Percentiles rank a stretch among this genome's conserved stretches.
Evolutionary conservation across 495 filamentous ascomycete genomes (phyloP).

Genomic region (Peziza echinospora): DNA sequence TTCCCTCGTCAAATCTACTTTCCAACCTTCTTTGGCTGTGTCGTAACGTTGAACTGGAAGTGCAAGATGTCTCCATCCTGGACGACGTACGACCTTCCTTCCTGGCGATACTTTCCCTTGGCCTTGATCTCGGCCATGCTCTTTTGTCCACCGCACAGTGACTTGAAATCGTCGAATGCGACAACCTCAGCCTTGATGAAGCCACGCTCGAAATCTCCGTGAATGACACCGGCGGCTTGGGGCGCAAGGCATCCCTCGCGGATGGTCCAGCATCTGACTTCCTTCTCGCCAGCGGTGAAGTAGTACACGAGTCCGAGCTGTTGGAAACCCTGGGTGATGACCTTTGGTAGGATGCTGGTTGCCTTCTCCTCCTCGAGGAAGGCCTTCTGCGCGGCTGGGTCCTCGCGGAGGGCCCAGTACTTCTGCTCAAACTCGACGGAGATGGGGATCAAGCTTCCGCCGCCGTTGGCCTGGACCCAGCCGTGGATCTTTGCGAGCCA

Average conservation of each 20-base stretch:
- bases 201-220: conserved; percentile 18
- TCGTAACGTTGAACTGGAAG: too few species aligned
- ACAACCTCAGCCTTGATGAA: conserved; percentile 21
- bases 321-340: conserved; percentile 19
- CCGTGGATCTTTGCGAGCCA: conserved; percentile 18
- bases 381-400: too few species aligned
- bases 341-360: conserved; percentile 16
- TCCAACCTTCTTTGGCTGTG: too few species aligned
- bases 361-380: conserved; percentile 5
- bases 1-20: too few species aligned
- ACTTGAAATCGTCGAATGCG: conserved; percentile 15
- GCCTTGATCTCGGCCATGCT: conserved; percentile 18
- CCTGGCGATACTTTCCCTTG: conserved; percentile 17
- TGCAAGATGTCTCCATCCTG: conserved; percentile 19
- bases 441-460: conserved; percentile 20
- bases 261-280: conserved; percentile 21
- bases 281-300: conserved; percentile 22
- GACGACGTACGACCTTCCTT: conserved; percentile 18
- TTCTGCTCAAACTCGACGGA: conserved; percentile 20
- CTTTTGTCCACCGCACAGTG: conserved; percentile 14
- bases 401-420: conserved; percentile 3
- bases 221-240: conserved; percentile 14
- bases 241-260: conserved; percentile 4
- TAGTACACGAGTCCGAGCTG: conserved; percentile 20
- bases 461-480: conserved; percentile 20